A percentile compares a stretch with the other conserved stretches of the same genome.
phyloP scores from a whole-genome alignment of 2,329 filamentous ascomycete species.

The Chrysoporthe austroafricana region DNA sequence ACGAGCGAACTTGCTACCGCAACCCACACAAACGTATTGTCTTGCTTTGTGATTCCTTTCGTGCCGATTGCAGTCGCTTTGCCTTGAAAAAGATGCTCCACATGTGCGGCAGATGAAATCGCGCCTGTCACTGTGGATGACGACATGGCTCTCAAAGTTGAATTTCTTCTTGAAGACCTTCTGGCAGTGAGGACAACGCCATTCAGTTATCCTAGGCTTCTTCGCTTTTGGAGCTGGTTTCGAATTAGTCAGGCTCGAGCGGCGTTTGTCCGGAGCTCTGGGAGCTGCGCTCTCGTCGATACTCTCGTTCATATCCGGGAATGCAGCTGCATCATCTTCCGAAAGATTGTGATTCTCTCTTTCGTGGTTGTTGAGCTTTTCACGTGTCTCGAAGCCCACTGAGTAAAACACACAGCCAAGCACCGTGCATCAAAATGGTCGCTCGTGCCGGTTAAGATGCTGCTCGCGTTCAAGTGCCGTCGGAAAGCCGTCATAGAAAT shows the following conservation, averaged over 20 bases:
- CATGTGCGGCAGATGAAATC: background rate
- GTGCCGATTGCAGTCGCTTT: conserved; percentile 22
- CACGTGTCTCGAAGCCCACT: background rate
- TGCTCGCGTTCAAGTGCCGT: conserved; percentile 36
- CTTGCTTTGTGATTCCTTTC: conserved; percentile 35
- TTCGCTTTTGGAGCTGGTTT: background rate
- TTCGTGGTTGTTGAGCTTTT: background rate
- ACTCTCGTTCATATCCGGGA: background rate
- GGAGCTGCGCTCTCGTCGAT: background rate
- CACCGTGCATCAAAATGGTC: conserved; percentile 40
- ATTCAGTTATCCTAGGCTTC: background rate
- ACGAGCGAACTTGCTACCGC: conserved; percentile 1
- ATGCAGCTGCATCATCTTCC: background rate
- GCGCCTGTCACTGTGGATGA: conserved; percentile 2
- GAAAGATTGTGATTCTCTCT: background rate
- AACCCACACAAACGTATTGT: conserved; percentile 3
- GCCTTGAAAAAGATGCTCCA: background rate
- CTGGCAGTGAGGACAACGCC: background rate
- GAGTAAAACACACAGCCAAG: background rate
- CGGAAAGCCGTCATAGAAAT: conserved; percentile 46
- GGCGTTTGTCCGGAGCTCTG: background rate
- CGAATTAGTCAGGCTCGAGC: background rate
- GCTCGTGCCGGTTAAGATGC: conserved; percentile 42
- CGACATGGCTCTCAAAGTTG: conserved; percentile 4
- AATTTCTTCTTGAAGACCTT: conserved; percentile 15